Conservation (phyloP, 768 basidiomycete genomes). For the Dacryopinax primogenitus region DNA sequence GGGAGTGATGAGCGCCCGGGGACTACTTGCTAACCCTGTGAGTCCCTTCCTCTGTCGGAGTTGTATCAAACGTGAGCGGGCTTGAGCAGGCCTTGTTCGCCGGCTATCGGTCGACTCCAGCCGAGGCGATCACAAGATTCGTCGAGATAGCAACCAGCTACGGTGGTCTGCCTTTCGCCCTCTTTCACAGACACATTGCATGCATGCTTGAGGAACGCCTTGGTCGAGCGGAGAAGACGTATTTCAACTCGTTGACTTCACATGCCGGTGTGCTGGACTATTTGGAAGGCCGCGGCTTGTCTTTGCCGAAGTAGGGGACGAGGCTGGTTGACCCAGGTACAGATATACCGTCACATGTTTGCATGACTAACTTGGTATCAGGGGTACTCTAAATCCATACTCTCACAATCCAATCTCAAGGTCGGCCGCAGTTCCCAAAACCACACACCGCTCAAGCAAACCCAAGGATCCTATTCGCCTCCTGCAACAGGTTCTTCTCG, state of each 20-base stretch:
- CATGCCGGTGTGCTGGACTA: conserved; percentile 30
- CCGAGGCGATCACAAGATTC: conserved; percentile 29
- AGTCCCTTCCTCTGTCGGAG: conserved; percentile 7
- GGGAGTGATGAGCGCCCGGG: conserved; percentile 38
- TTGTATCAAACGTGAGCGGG: not conserved
- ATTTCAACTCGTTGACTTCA: conserved; percentile 29
- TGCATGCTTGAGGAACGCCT: conserved; percentile 16
- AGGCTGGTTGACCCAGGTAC: not conserved
- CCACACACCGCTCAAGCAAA: not conserved
- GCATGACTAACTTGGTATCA: no score
- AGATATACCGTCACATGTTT: no score
- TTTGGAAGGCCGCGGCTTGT: conserved; percentile 15
- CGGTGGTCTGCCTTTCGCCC: conserved; percentile 28
- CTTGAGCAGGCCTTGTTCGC: conserved; percentile 30
- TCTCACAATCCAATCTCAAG: no score
- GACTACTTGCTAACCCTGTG: conserved; percentile 34
- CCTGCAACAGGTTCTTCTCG: conserved; percentile 3
- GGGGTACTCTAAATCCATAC: no score
- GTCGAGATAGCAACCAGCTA: conserved; percentile 26
- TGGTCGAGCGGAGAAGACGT: conserved; percentile 25
- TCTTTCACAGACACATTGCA: conserved; percentile 34
- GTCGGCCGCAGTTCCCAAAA: no score
- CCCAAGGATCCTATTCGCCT: not conserved
- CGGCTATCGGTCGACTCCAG: conserved; percentile 29
- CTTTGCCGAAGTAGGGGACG: not conserved